Evolutionary conservation across 768 basidiomycete species (phyloP).

Genomic region (Obba rivulosa): DNA sequence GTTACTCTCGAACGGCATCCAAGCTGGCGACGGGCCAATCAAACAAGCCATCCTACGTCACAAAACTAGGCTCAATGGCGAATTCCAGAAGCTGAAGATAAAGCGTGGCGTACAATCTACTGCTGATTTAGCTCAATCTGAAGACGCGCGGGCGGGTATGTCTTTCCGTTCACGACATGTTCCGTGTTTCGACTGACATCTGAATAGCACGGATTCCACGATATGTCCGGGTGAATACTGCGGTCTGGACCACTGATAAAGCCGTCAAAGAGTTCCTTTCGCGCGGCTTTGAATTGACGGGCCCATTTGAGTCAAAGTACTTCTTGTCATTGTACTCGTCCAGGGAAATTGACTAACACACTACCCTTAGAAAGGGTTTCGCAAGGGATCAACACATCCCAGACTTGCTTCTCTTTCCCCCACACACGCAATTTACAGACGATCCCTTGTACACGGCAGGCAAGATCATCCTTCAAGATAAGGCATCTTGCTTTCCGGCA

Average conservation of each 20-base stretch:
- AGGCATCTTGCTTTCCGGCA: conserved; percentile 96
- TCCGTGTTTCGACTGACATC: neutral
- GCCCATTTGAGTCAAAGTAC: conserved; percentile 52
- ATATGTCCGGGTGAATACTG: conserved; percentile 80
- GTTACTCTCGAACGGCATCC: conserved; percentile 77
- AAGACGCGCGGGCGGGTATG: conserved; percentile 62
- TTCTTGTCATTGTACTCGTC: neutral
- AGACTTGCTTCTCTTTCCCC: conserved; percentile 74
- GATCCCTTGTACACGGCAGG: conserved; percentile 71
- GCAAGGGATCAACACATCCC: conserved; percentile 75
- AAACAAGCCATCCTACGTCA: conserved; percentile 86
- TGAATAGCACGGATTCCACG: conserved; percentile 67
- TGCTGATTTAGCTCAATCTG: conserved; percentile 54
- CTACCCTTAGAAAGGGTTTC: conserved; percentile 51
- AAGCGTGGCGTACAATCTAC: conserved; percentile 64
- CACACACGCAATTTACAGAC: conserved; percentile 58
- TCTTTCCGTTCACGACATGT: neutral
- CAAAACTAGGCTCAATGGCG: conserved; percentile 82
- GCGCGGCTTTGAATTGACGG: conserved; percentile 49
- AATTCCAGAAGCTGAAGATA: conserved; percentile 80
- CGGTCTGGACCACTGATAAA: conserved; percentile 59
- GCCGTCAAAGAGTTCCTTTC: conserved; percentile 53
- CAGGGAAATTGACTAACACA: neutral
- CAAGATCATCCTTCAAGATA: conserved; percentile 91
- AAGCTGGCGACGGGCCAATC: conserved; percentile 85